These are phyloP conservation scores for Primulina tabacum DNA, from an alignment of 257 asterid genomes.

Conservation along the genomic window DNA sequence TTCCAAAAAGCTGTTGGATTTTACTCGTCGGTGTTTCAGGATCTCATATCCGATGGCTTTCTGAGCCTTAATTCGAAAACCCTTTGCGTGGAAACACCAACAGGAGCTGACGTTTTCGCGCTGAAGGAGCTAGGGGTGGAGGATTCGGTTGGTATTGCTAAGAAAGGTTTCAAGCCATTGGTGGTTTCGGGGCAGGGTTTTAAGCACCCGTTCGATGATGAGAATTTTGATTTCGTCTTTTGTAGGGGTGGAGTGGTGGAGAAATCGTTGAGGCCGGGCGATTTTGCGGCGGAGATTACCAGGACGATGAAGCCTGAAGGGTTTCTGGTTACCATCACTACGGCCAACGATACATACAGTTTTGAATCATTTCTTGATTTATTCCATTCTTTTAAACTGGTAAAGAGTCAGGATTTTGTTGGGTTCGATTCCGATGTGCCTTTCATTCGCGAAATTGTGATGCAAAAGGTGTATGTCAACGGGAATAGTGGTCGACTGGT, in stretches of 20 bases:
- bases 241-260: slow-evolving; percentile 56
- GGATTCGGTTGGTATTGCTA: slow-evolving; percentile 65
- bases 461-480: slow-evolving; percentile 44
- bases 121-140: slow-evolving; percentile 71
- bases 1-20: slow-evolving; percentile 59
- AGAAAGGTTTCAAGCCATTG: slow-evolving; percentile 72
- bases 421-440: slow-evolving; percentile 41
- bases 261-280: slow-evolving; percentile 48
- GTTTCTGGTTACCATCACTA: slow-evolving; percentile 51
- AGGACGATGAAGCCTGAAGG: slow-evolving; percentile 65
- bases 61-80: slow-evolving; percentile 58
- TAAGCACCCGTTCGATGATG: slow-evolving; percentile 42
- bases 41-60: slow-evolving; percentile 65
- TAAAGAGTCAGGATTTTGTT: slow-evolving; percentile 40
- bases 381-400: slow-evolving; percentile 54
- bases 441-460: slow-evolving; percentile 43
- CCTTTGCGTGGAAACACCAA: slow-evolving; percentile 66
- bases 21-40: slow-evolving; percentile 67
- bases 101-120: slow-evolving; percentile 79
- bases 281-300: slow-evolving; percentile 46
- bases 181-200: slow-evolving; percentile 50
- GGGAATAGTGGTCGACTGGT: slow-evolving; percentile 8
- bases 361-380: slow-evolving; percentile 46
- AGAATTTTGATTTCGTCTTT: slow-evolving; percentile 51
- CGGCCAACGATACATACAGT: slow-evolving; percentile 50